phyloP scores from a whole-genome alignment of 2,329 filamentous ascomycete species.

The Diaporthe citriasiana region DNA sequence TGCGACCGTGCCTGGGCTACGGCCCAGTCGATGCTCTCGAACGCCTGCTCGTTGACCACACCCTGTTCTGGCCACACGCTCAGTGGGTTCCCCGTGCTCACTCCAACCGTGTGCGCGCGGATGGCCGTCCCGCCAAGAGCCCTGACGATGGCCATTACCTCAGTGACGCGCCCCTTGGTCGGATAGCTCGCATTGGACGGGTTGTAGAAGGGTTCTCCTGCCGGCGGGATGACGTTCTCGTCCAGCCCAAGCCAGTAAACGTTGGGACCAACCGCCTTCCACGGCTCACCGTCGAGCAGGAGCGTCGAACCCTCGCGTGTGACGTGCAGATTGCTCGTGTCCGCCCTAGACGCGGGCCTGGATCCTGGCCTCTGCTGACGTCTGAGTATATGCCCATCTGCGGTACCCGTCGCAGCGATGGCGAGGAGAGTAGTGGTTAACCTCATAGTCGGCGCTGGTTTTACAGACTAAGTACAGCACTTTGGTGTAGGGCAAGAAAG shows the following conservation, averaged over 20 bases:
- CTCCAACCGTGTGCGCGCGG: slow-evolving; percentile 60
- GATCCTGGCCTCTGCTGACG: not conserved
- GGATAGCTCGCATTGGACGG: slow-evolving; percentile 61
- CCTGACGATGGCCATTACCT: slow-evolving; percentile 60
- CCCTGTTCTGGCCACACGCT: slow-evolving; percentile 58
- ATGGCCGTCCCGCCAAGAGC: slow-evolving; percentile 62
- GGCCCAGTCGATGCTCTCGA: slow-evolving; percentile 63
- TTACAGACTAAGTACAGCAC: not conserved
- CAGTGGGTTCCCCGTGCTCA: slow-evolving; percentile 63
- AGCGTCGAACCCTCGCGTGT: slow-evolving; percentile 54
- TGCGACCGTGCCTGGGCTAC: slow-evolving; percentile 60
- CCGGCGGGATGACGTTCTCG: slow-evolving; percentile 62
- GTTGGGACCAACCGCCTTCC: slow-evolving; percentile 63
- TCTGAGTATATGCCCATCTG: not conserved
- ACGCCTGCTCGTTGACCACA: slow-evolving; percentile 59
- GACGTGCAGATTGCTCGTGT: slow-evolving; percentile 47
- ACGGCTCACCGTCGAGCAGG: slow-evolving; percentile 54
- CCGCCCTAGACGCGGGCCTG: slow-evolving; percentile 18
- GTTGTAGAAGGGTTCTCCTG: slow-evolving; percentile 60
- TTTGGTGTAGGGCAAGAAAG: not conserved
- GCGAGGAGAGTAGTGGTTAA: not conserved
- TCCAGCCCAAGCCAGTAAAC: slow-evolving; percentile 66
- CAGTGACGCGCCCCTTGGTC: slow-evolving; percentile 59
- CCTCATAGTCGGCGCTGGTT: slow-evolving; percentile 1
- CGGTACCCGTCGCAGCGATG: slow-evolving; percentile 10